phyloP scores from a whole-genome alignment of 2,329 filamentous ascomycete species.

The Thermothelomyces thermophilus region DNA sequence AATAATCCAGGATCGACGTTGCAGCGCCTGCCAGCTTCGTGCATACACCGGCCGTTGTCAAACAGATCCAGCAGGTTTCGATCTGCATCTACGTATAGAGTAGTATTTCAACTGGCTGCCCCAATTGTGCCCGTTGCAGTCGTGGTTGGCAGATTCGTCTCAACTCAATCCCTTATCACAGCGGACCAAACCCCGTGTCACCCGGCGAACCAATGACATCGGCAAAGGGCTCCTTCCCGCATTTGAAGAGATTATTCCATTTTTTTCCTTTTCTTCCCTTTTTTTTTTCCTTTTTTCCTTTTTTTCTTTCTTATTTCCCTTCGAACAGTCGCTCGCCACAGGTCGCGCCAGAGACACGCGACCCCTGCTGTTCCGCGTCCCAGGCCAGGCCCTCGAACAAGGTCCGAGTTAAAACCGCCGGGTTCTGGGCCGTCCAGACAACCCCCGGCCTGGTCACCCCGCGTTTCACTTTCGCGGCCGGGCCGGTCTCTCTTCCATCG shows the following conservation, averaged over 20 bases:
- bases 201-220: too few relatives aligned
- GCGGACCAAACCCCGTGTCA: too few relatives aligned
- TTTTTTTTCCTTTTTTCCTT: too few relatives aligned
- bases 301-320: background rate
- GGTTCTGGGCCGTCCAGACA: conserved; percentile 9
- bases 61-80: background rate
- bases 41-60: too few relatives aligned
- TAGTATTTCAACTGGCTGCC: too few relatives aligned
- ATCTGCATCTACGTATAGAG: background rate
- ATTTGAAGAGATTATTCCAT: too few relatives aligned
- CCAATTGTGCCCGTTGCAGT: too few relatives aligned
- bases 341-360: conserved; percentile 1
- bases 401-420: conserved; percentile 14
- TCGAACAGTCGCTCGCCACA: conserved; percentile 8
- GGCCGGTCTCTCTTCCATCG: conserved; percentile 13
- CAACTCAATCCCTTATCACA: too few relatives aligned
- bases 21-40: too few relatives aligned
- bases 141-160: background rate
- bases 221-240: too few relatives aligned
- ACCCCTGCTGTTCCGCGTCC: background rate
- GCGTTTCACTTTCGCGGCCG: conserved; percentile 21
- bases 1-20: background rate
- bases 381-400: conserved; percentile 7
- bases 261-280: too few relatives aligned
- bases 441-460: conserved; percentile 7